Base-by-base conservation (phyloP, 345 rosid species). In the Raphanus sativus region DNA sequence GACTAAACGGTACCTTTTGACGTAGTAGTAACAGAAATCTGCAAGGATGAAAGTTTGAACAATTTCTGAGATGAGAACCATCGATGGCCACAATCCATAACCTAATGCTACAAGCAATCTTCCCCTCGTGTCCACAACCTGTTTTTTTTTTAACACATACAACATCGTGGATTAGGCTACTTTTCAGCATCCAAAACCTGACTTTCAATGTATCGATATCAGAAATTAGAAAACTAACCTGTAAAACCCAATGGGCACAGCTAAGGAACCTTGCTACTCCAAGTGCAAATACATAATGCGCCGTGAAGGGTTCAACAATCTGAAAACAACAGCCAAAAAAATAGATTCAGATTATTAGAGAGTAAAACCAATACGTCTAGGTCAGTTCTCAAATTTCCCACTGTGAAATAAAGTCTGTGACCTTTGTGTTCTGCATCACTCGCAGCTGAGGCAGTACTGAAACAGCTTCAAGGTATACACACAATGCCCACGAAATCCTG, bases 241-340 rank as follows among this genome's bases (percentile, higher is more conserved):
- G 99, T 78, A 96, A 92, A 81, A 96, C 98, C 99, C 99, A 96
- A 75, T 96, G 99, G 34, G 99, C 99, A 75, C 99, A 96, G 82
- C 97, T 92, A 77, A 96, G 84, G 82, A 93, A 96, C 83, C 99
- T 90, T 29, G 99, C 99, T 68, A 96, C 92, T 71, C 99, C 99
- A 79, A 96, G 76, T 3, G 99, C 99, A 86, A 96, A 96, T 56
- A 96, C 99, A 84, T 96, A 96, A 88, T 96, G 99, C 42, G 99
- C 98, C 3, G 99, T 96, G 87, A 96, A 96, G 62, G 99, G 99
- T 80, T 96, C 99, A 16, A 96, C 98, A 58, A 96, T 96, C 99
- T 96, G 92, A 67, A 6, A 80, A 82, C 70, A 48, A 29, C 62
- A 56, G 9, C 11, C 4, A 24, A 55, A 34, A 3, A 60, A 45